Evolutionary conservation across 225 moss, liverwort and hornwort species (phyloP).

Genomic region (Takakia lepidozioides): DNA sequence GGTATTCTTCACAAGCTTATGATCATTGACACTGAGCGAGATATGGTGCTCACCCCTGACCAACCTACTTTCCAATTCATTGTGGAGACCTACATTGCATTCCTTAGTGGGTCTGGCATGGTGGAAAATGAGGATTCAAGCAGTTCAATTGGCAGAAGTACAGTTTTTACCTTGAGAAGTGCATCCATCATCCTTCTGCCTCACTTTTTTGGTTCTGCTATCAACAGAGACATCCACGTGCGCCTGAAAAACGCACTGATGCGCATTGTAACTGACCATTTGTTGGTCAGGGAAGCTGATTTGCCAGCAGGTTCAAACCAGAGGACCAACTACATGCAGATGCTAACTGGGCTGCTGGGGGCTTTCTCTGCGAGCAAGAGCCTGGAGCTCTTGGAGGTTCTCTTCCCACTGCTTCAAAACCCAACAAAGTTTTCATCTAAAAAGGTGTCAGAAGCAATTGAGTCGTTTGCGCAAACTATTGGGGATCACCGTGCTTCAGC

Average conservation of each 20-base stretch:
- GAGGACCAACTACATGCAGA: slow-evolving; percentile 56
- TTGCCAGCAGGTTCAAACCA: slow-evolving; percentile 65
- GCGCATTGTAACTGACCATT: slow-evolving; percentile 53
- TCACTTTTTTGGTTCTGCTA: slow-evolving; percentile 33
- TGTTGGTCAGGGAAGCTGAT: slow-evolving; percentile 65
- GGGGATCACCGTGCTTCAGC: slow-evolving; percentile 43
- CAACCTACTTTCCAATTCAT: slow-evolving; percentile 51
- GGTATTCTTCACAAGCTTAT: slow-evolving; percentile 69
- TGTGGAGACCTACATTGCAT: slow-evolving; percentile 40
- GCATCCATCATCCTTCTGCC: slow-evolving; percentile 49
- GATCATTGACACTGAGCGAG: slow-evolving; percentile 39
- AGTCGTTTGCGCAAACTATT: slow-evolving; percentile 30
- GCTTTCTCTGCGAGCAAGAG: slow-evolving; percentile 58
- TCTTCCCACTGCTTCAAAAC: slow-evolving; percentile 71
- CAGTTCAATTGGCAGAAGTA: slow-evolving; percentile 19
- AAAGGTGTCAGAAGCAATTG: slow-evolving; percentile 39
- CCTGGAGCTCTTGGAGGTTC: slow-evolving; percentile 67
- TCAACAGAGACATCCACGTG: slow-evolving; percentile 30
- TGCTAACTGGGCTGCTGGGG: slow-evolving; percentile 52
- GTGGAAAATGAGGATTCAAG: slow-evolving; percentile 18
- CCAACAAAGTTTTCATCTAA: slow-evolving; percentile 44
- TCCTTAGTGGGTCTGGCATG: slow-evolving; percentile 32
- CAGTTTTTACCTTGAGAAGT: slow-evolving; percentile 41
- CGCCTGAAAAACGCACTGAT: slow-evolving; percentile 39
- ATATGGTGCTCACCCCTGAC: slow-evolving; percentile 24